These are phyloP conservation scores for Colletotrichum sp. DNA, from an alignment of 2,329 filamentous ascomycete genomes.

Conservation along the genomic window DNA sequence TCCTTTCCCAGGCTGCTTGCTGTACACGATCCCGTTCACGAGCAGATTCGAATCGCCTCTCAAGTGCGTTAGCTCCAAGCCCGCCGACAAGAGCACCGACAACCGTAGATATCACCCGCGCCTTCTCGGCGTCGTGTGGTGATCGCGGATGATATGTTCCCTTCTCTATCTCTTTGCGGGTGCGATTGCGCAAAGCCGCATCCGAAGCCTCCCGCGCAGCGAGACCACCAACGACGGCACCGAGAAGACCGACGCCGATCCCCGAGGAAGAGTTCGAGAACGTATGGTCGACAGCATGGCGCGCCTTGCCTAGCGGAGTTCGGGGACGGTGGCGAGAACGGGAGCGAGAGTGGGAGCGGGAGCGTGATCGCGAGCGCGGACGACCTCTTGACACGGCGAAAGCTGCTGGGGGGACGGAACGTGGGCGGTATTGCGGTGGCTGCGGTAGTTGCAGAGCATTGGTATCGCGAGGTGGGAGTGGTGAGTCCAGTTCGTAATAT, in stretches of 20 bases:
- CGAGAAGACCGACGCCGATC: constrained; percentile 56
- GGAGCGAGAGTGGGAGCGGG: constrained; percentile 25
- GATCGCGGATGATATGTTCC: constrained; percentile 5
- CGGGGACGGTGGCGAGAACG: constrained; percentile 29
- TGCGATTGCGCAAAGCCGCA: constrained; percentile 36
- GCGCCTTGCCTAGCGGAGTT: constrained; percentile 45
- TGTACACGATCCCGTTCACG: constrained; percentile 37
- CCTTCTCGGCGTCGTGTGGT: constrained; percentile 30
- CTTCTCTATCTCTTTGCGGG: constrained; percentile 15
- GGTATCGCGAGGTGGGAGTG: background rate
- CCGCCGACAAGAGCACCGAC: constrained; percentile 61
- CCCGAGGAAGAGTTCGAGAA: constrained; percentile 55
- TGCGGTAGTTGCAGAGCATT: constrained; percentile 1
- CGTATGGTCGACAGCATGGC: constrained; percentile 45
- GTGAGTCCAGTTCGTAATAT: constrained; percentile 1
- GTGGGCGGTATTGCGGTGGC: constrained; percentile 9
- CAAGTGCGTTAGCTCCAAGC: constrained; percentile 57
- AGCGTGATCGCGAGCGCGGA: constrained; percentile 23
- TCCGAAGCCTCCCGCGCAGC: constrained; percentile 56
- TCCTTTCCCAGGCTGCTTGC: constrained; percentile 36
- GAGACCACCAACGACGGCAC: constrained; percentile 59
- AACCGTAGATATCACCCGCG: constrained; percentile 51
- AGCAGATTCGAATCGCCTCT: constrained; percentile 46
- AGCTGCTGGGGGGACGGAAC: constrained; percentile 20
- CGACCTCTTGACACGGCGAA: constrained; percentile 5